These are phyloP conservation scores for Pilobolus umbonatus DNA, from an alignment of 192 early-diverging fungal species.

Conservation along the genomic window DNA sequence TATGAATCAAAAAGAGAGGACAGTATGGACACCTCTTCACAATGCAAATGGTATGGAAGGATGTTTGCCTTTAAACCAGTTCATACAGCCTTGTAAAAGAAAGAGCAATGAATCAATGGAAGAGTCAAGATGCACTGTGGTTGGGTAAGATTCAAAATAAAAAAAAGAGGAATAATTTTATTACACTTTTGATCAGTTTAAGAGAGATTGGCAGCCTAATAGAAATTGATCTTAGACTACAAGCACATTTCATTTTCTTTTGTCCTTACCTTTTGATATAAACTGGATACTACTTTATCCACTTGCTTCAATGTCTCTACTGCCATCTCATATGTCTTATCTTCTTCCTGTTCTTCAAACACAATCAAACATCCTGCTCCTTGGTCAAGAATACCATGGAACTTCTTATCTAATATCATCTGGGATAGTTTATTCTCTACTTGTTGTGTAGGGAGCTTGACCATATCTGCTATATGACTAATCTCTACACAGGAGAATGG, in stretches of 20 bases:
- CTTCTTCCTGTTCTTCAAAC: slow-evolving; percentile 83
- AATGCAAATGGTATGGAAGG: too few relatives aligned
- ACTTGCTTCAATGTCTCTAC: slow-evolving; percentile 97
- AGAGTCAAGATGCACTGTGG: too few relatives aligned
- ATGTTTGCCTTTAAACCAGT: too few relatives aligned
- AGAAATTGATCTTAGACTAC: too few relatives aligned
- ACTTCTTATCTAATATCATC: slow-evolving; percentile 98
- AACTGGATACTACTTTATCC: slow-evolving; percentile 88
- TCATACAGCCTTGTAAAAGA: too few relatives aligned
- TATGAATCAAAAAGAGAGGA: too few relatives aligned
- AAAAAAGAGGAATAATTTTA: background rate
- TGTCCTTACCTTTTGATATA: slow-evolving; percentile 93
- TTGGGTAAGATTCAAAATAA: too few relatives aligned
- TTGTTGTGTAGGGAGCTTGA: slow-evolving; percentile 87
- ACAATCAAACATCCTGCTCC: slow-evolving; percentile 93
- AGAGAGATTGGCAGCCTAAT: slow-evolving; percentile 10
- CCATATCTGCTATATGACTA: slow-evolving; percentile 86
- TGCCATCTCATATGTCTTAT: slow-evolving; percentile 89
- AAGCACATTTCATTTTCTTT: too few relatives aligned
- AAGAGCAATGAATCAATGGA: too few relatives aligned
- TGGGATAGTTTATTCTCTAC: slow-evolving; percentile 96
- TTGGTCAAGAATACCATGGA: slow-evolving; percentile 95
- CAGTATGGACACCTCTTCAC: too few relatives aligned
- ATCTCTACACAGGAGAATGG: slow-evolving; percentile 98
- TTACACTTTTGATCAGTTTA: too few relatives aligned